Evolutionary conservation across 2,329 filamentous ascomycete genomes (phyloP).

Genomic region (Neonectria ditissima): DNA sequence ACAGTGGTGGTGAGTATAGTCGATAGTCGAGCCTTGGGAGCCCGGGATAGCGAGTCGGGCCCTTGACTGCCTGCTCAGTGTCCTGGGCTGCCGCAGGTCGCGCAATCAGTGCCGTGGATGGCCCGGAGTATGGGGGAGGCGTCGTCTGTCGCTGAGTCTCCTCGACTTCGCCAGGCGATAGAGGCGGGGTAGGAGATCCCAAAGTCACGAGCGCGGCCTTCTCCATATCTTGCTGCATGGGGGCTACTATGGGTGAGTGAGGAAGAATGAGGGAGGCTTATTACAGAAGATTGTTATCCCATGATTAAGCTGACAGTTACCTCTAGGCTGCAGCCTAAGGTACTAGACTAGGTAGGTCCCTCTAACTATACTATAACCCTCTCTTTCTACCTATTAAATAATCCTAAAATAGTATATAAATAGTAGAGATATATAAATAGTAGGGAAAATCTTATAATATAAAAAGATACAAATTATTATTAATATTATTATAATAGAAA

Average conservation of each 20-base stretch:
- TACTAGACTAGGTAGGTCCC: too few relatives aligned
- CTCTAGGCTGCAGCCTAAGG: background rate
- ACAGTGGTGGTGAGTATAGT: slow-evolving; percentile 64
- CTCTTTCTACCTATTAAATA: too few relatives aligned
- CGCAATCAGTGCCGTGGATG: slow-evolving; percentile 24
- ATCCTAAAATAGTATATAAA: too few relatives aligned
- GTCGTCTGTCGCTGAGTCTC: slow-evolving; percentile 18
- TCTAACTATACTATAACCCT: too few relatives aligned
- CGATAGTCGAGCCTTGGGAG: slow-evolving; percentile 63
- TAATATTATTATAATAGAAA: too few relatives aligned
- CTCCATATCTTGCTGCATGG: slow-evolving; percentile 8
- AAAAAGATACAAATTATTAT: too few relatives aligned
- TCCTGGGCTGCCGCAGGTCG: slow-evolving; percentile 8
- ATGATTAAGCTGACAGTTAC: too few relatives aligned
- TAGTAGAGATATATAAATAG: too few relatives aligned
- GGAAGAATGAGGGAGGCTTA: background rate
- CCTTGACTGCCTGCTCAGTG: slow-evolving; percentile 24
- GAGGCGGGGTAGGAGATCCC: background rate
- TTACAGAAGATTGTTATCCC: background rate
- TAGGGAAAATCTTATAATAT: too few relatives aligned
- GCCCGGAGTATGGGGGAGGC: slow-evolving; percentile 41
- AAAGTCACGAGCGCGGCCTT: background rate
- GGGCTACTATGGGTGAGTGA: background rate
- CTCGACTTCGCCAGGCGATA: background rate
- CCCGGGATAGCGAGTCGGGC: slow-evolving; percentile 56